Base-by-base conservation (phyloP, 768 basidiomycete species). In the Boletus rubropictus region DNA sequence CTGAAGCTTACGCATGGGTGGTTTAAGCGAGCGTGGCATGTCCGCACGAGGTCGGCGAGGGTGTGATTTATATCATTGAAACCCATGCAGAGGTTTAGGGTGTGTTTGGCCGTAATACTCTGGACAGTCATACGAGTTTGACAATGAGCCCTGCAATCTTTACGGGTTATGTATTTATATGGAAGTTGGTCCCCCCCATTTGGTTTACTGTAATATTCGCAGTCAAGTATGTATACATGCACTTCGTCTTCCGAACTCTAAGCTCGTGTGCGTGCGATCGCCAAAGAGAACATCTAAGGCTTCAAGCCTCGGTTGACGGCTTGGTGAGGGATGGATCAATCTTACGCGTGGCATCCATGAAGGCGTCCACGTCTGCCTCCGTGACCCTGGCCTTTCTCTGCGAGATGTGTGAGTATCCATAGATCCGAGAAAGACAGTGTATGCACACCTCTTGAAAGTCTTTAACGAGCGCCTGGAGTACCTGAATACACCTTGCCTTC, bases 401-500 rank as follows among this genome's bases (percentile, higher is more conserved):
- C 18, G 39, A 28, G 27, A 52, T 50, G 42, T 17, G 32, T 61
- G 29, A 50, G 29, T 24, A 42, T 34, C 34, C 5, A 15, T 7
- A 25, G 36, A 41, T 24, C 45, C 15, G 35, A 50, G 20, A 17
- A 8, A 20, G 17, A 24, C 21, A 22, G n/a, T 9, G 10, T 5
- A 17, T 15, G 50, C 73, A 27, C 51, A 86, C 85, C 61, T 78
- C 86, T 70, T 98, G 96, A 74, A 98, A 98, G 2, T 75, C 77
- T 39, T 76, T 78, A 27, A 97, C 87, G 46, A 96, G 89, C 18
- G 76, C 70, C 64, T 96, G 93, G 11, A 99, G 64, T 41, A 84
- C 54, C 44, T 80, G 76, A 50, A 98, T 97, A 60, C 91, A 95
- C 64, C 73, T 81, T 11, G 81, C 82, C 71, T 99, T 99, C 57